These are phyloP conservation scores for Xylariaceae sp. DNA, from an alignment of 2,329 filamentous ascomycete species.

Conservation along the genomic window DNA sequence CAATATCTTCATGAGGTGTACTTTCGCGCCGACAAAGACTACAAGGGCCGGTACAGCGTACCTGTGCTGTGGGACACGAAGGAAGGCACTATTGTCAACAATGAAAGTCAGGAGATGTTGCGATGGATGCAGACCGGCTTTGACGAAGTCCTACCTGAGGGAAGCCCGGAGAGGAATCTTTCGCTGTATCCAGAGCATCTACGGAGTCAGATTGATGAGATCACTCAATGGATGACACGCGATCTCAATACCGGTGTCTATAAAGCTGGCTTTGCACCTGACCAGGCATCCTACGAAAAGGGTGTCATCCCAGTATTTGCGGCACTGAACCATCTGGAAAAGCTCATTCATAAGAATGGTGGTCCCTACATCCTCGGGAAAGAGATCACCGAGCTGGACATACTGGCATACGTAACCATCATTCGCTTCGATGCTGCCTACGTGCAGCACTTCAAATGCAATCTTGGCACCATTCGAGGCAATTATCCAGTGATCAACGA, in stretches of 20 bases:
- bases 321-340: conserved; percentile 56
- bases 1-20: conserved; percentile 59
- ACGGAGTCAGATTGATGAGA: conserved; percentile 44
- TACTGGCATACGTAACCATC: conserved; percentile 52
- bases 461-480: conserved; percentile 55
- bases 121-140: conserved; percentile 55
- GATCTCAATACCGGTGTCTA: conserved; percentile 59
- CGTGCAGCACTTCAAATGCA: conserved; percentile 64
- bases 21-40: conserved; percentile 55
- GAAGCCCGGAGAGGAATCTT: conserved; percentile 31
- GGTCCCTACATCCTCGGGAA: conserved; percentile 53
- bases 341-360: conserved; percentile 26
- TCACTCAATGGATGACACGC: conserved; percentile 49
- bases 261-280: conserved; percentile 53
- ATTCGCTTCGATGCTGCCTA: conserved; percentile 60
- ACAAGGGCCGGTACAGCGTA: conserved; percentile 58
- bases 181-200: conserved; percentile 51
- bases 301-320: conserved; percentile 53
- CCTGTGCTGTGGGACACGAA: conserved; percentile 60
- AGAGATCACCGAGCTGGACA: conserved; percentile 54
- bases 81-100: conserved; percentile 52
- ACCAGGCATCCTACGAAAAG: conserved; percentile 52
- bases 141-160: conserved; percentile 40
- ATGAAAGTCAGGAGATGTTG: conserved; percentile 56
- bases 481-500: conserved; percentile 58